Evolutionary conservation across 345 rosid genomes (phyloP).

Genomic region (Sonneratia alba): DNA sequence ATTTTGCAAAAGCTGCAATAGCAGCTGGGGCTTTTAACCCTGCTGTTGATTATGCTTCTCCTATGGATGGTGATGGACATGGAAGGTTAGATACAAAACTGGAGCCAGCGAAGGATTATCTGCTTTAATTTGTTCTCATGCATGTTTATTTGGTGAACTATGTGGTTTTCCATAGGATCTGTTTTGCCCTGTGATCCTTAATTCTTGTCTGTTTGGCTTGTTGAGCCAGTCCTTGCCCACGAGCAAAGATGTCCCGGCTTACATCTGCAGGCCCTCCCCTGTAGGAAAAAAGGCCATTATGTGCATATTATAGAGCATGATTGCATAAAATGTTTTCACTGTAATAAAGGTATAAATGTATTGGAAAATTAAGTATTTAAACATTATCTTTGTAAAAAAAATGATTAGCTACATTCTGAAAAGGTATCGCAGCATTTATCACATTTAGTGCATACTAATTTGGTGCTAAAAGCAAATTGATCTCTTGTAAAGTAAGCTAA

Average conservation of each 20-base stretch:
- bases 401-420: not conserved
- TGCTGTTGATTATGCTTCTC: constrained; percentile 78
- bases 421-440: not conserved
- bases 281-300: not conserved
- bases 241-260: too few relatives aligned
- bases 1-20: constrained; percentile 93
- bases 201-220: not conserved
- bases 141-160: not conserved
- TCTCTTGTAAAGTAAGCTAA: not conserved
- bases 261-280: not conserved
- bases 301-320: not conserved
- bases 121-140: not conserved
- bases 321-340: not conserved
- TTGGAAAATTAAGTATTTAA: not conserved
- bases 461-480: not conserved
- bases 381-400: not conserved
- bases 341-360: not conserved
- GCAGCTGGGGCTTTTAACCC: constrained; percentile 93
- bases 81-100: constrained; percentile 55
- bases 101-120: not conserved
- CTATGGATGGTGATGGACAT: constrained; percentile 99
- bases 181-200: not conserved
- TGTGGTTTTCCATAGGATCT: not conserved
- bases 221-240: not conserved
- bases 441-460: not conserved